Conservation (phyloP, 371 early-diverging fungal species). For the Mucor plumbeus region DNA sequence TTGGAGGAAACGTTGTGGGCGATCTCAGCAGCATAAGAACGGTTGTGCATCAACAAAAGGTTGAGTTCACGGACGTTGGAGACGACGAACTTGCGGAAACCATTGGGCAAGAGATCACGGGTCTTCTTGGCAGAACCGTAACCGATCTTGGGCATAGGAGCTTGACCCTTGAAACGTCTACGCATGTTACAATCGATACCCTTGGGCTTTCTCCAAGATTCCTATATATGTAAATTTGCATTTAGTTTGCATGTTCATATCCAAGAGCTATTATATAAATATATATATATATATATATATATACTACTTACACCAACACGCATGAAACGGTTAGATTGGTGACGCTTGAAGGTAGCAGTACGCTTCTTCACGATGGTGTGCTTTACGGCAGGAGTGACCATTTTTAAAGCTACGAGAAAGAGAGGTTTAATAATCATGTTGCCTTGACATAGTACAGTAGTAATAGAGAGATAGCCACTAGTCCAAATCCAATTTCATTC, state of each 20-base stretch:
- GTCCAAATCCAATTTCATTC: too few relatives aligned
- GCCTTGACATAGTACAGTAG: too few relatives aligned
- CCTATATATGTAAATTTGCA: conserved; percentile 46
- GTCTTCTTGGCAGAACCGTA: conserved; percentile 97
- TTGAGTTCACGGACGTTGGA: conserved; percentile 96
- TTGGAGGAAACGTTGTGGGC: conserved; percentile 97
- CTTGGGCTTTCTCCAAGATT: conserved; percentile 99
- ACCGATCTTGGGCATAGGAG: conserved; percentile 99
- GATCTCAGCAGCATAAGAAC: conserved; percentile 99
- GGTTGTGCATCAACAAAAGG: conserved; percentile 98
- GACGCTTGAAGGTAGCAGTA: conserved; percentile 96
- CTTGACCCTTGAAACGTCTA: conserved; percentile 95
- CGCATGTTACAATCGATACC: conserved; percentile 99
- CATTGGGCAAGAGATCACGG: conserved; percentile 96
- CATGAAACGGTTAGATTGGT: conserved; percentile 99
- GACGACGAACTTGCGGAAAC: conserved; percentile 98
- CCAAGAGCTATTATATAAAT: too few relatives aligned
- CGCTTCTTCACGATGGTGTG: conserved; percentile 98
- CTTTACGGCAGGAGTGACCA: conserved; percentile 92
- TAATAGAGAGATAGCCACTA: too few relatives aligned
- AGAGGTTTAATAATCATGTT: too few relatives aligned
- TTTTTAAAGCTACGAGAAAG: conserved; percentile 21
- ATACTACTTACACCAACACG: conserved; percentile 80
- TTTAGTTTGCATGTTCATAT: too few relatives aligned
- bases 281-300: too few relatives aligned